Evolutionary conservation across 2,329 filamentous ascomycete genomes (phyloP).

Genomic region (Phaeosphaeria sp.): DNA sequence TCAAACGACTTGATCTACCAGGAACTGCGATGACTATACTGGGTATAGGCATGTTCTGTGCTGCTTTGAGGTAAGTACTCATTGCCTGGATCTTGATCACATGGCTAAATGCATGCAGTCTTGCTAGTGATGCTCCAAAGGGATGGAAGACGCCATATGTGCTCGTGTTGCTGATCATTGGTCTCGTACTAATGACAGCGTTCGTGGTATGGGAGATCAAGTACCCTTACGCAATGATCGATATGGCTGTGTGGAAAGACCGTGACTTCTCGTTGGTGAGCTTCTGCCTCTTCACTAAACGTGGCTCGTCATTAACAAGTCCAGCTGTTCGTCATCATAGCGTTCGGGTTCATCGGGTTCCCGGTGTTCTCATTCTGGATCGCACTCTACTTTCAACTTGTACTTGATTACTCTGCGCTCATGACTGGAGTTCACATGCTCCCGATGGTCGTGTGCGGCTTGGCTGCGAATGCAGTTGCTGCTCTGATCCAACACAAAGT

Average conservation of each 20-base stretch:
- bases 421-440: constrained; percentile 68
- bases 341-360: constrained; percentile 69
- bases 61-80: constrained; percentile 61
- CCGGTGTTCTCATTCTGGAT: constrained; percentile 67
- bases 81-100: fast-evolving
- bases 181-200: constrained; percentile 60
- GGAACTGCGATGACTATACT: constrained; percentile 67
- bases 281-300: neutral
- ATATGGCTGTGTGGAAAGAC: constrained; percentile 67
- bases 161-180: constrained; percentile 67
- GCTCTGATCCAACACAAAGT: constrained; percentile 67
- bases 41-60: constrained; percentile 71
- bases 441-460: constrained; percentile 68
- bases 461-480: constrained; percentile 68
- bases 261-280: constrained; percentile 67
- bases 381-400: constrained; percentile 68
- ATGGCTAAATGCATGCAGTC: constrained; percentile 37
- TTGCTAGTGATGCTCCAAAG: constrained; percentile 61
- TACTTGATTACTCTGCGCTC: constrained; percentile 60
- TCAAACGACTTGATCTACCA: constrained; percentile 66
- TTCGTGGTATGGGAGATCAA: constrained; percentile 70
- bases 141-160: constrained; percentile 70
- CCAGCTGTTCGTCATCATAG: constrained; percentile 62
- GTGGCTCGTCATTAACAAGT: neutral
- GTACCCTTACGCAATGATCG: constrained; percentile 53